Evolutionary conservation across 2,329 filamentous ascomycete species (phyloP), one percentile per base, ranked within the genome.

Genomic region (Trichoderma hamatum): DNA sequence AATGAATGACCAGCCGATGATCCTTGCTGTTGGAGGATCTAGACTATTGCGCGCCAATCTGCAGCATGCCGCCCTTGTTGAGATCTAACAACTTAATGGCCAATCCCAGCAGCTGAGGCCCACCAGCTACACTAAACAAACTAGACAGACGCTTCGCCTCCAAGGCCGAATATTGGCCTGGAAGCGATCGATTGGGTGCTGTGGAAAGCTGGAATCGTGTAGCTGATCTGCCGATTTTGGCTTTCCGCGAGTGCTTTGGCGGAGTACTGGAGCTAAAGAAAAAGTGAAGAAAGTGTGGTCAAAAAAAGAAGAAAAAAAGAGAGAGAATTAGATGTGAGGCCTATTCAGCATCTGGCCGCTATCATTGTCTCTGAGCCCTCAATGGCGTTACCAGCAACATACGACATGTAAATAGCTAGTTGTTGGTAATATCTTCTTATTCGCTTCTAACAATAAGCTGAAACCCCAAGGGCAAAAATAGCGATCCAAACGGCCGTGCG

Each of bases 11-110:
- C 16, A 58, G n/a, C 14, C 28, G 21, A 19, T n/a, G 32, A 28
- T 34, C 46, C 39, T 32, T 69, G 60, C 61, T 60, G 55, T 34
- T 65, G 54, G 36, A 36, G 28, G 52, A 55, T 34, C 24, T 36
- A 24, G 49, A 69, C 63, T 69, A 69, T 69, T 69, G 65, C 46
- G 56, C 63, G 68, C 63, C 68, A 67, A 61, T 69, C 68, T 69
- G 68, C 56, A 67, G 51, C 55, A 49, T 56, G 54, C 54, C 32
- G 43, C 54, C 26, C 26, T 32, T 43, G 67, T 52, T 61, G 46
- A 67, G 56, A 51, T 61, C 55, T 28, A 46, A 60, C 62, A 69
- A 55, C 66, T 60, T 49, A 46, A 24, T 54, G 46, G 39, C 66
- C 66, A 68, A 61, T 68, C 49, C 46, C 14, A 43, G 56, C 24